Evolutionary conservation across 345 rosid genomes (phyloP), one percentile per base, ranked within the genome.

Genomic region (Kandelia obovata): DNA sequence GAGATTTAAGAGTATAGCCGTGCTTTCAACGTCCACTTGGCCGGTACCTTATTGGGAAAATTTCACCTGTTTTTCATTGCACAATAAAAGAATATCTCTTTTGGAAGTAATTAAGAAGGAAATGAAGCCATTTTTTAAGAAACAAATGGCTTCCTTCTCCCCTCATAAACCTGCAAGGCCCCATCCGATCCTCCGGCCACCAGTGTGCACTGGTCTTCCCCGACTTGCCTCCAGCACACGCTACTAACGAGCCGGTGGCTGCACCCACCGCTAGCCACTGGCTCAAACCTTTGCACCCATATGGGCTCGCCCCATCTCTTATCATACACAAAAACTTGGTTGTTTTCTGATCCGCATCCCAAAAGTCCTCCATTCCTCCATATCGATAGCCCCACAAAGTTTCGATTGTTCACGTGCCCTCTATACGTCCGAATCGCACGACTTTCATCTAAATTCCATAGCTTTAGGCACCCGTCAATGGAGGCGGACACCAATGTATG

Each of bases 161-260:
- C 91, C 43, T 69, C 30, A 69, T 86, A 88, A 58, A 85, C 79
- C 64, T 83, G 86, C 72, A 93, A 72, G 68, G 55, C 75, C 46
- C 98, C 98, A 73, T 89, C 84, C 1, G 98, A 93, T 26, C 96
- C 98, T 20, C 97, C 97, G 0, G 96, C 89, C 8, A 89, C 83
- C 4, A 93, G 85, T 5, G 83, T 81, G 76, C 94, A 88, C 60
- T 64, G 62, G 2, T 91, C 94, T n/a, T 80, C 91, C 4, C 58
- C 82, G 13, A 67, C 84, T 84, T 85, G 97, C 71, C 87, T 85
- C 96, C 90, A 91, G 68, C 91, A 85, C 69, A 93, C 96, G 61
- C 98, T 85, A 59, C 89, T 93, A 15, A 90, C 89, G 39, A 90
- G 86, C 74, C 83, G 83, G 6, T 60, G 25, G 5, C 66, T 80